phyloP scores from a whole-genome alignment of 306 rosid species.

The Cucumis cinereus region DNA sequence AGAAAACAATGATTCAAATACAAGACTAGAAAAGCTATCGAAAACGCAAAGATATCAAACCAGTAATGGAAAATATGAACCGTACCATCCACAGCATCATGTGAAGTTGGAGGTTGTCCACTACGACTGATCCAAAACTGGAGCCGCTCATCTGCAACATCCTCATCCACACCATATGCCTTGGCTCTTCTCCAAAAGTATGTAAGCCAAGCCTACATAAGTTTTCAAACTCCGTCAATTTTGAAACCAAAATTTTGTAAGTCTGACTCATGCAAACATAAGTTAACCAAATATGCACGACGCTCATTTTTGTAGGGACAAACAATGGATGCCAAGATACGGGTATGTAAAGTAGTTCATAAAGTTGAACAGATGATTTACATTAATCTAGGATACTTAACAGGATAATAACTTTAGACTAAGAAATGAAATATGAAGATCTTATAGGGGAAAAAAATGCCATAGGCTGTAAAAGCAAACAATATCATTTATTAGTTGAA shows the following conservation, averaged over 20 bases:
- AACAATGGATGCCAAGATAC: background rate
- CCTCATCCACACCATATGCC: constrained; percentile 78
- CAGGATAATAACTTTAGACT: background rate
- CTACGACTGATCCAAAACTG: constrained; percentile 70
- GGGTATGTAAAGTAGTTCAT: background rate
- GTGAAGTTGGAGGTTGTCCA: constrained; percentile 70
- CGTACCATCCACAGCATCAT: constrained; percentile 87
- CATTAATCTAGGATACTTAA: background rate
- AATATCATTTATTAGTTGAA: background rate
- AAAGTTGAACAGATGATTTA: background rate
- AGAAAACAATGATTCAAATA: background rate
- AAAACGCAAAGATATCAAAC: background rate
- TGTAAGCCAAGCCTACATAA: constrained; percentile 65
- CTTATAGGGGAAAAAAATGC: background rate
- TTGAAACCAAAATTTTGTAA: background rate
- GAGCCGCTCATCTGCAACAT: constrained; percentile 80
- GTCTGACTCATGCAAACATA: background rate
- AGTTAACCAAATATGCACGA: background rate
- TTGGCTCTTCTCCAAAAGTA: constrained; percentile 97
- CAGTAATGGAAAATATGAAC: constrained; percentile 15
- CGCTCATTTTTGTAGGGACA: background rate
- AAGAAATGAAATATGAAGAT: background rate
- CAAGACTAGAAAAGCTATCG: background rate
- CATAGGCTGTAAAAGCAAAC: background rate
- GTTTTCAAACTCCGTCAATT: background rate